Evolutionary conservation across 805 yeast genomes (phyloP).

Genomic region (Candida chauliodis): DNA sequence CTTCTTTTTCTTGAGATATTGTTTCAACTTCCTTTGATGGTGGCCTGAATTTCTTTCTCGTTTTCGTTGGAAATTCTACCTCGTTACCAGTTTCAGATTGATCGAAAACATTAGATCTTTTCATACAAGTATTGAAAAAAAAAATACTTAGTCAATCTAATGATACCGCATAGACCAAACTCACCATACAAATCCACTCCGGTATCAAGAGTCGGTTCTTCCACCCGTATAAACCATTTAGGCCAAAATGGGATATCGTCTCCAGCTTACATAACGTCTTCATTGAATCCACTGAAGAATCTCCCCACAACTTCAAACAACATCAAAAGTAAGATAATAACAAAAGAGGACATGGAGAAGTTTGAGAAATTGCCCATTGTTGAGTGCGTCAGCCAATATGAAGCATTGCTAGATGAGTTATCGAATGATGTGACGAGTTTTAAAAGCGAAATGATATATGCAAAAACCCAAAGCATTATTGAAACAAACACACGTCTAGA

Average conservation of each 20-base stretch:
- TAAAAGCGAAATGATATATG: slow-evolving; percentile 26
- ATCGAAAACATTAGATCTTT: slow-evolving; percentile 7
- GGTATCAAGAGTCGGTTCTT: slow-evolving; percentile 34
- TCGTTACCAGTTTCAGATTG: slow-evolving; percentile 1
- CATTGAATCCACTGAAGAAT: slow-evolving; percentile 36
- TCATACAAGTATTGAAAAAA: slow-evolving; percentile 3
- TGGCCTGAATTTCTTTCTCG: slow-evolving; percentile 6
- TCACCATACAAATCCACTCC: slow-evolving; percentile 29
- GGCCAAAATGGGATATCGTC: slow-evolving; percentile 8
- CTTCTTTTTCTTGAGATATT: too few species aligned
- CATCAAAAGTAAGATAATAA: slow-evolving; percentile 15
- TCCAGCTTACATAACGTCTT: slow-evolving; percentile 34
- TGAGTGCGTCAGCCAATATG: slow-evolving; percentile 28
- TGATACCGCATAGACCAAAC: slow-evolving; percentile 28
- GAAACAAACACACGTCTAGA: slow-evolving; percentile 22
- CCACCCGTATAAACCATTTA: slow-evolving; percentile 27
- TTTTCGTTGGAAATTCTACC: background rate
- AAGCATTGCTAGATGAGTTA: slow-evolving; percentile 22
- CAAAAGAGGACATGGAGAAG: slow-evolving; percentile 21
- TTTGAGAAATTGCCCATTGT: slow-evolving; percentile 34
- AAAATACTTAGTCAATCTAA: slow-evolving; percentile 6
- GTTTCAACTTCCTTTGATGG: slow-evolving; percentile 5
- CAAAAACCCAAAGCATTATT: slow-evolving; percentile 24
- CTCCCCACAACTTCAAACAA: slow-evolving; percentile 19
- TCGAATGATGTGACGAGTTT: slow-evolving; percentile 31